These are phyloP conservation scores for Hortaea sp. DNA, from an alignment of 2,329 filamentous ascomycete species.

Conservation along the genomic window DNA sequence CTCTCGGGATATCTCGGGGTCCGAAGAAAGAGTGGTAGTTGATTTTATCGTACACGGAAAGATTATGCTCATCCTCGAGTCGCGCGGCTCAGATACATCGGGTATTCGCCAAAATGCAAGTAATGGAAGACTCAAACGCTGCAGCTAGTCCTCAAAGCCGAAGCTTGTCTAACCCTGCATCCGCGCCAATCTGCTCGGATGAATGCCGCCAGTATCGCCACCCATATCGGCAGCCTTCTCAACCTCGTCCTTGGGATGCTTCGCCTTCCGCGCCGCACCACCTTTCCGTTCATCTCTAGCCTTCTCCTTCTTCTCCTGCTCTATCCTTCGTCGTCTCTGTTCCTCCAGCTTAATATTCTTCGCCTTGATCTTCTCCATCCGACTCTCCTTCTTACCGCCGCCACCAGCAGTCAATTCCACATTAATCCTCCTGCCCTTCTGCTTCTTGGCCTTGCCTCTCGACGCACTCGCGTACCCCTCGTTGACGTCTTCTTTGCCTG, in stretches of 20 bases:
- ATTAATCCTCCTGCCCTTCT: conserved; percentile 66
- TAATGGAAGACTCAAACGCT: no score
- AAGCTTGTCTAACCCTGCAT: not conserved
- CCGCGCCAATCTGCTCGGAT: conserved; percentile 20
- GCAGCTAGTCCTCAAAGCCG: no score
- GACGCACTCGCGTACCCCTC: conserved; percentile 4
- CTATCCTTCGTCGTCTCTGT: conserved; percentile 45
- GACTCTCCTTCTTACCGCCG: conserved; percentile 63
- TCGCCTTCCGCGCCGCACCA: not conserved
- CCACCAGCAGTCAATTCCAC: conserved; percentile 83
- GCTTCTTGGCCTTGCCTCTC: conserved; percentile 26
- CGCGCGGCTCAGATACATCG: no score
- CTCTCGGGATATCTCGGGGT: no score
- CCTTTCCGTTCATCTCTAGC: conserved; percentile 4
- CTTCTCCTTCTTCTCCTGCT: conserved; percentile 39
- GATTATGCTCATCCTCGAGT: no score
- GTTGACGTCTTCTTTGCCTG: conserved; percentile 1
- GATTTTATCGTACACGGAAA: no score
- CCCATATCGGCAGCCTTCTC: not conserved
- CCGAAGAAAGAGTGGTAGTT: no score
- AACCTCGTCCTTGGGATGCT: not conserved
- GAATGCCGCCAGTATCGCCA: conserved; percentile 14
- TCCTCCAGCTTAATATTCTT: conserved; percentile 83
- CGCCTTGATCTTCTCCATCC: conserved; percentile 65
- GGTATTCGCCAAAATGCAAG: no score